Percentiles rank a stretch among this genome's conserved stretches.
Conservation (phyloP, 2,329 filamentous ascomycete species). For the Bertia moriformis region DNA sequence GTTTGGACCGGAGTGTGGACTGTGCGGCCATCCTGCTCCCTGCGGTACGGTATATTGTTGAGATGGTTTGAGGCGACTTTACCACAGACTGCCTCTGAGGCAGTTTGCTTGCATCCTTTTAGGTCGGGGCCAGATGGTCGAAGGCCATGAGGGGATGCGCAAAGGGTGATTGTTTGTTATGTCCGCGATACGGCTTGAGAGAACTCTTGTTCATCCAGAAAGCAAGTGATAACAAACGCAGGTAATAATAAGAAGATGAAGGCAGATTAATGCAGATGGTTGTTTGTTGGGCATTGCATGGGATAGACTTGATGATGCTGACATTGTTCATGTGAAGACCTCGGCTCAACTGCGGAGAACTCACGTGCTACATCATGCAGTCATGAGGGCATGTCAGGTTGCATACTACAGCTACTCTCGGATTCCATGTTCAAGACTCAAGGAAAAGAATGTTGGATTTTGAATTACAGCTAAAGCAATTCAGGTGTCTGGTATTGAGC, state of each 20-base stretch:
- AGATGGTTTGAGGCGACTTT: not conserved
- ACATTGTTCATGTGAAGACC: constrained; percentile 1
- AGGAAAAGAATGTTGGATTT: no score
- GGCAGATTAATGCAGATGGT: not conserved
- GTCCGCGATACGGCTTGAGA: no score
- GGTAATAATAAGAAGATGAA: not conserved
- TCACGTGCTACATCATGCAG: not conserved
- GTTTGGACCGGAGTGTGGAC: not conserved
- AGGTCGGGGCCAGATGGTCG: no score
- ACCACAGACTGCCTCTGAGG: not conserved
- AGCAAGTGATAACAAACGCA: not conserved
- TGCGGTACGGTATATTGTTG: not conserved
- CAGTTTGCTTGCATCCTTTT: not conserved
- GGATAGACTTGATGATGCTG: not conserved
- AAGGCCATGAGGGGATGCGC: not conserved
- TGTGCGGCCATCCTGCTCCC: not conserved
- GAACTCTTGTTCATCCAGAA: no score
- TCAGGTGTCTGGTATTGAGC: no score
- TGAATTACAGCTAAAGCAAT: no score
- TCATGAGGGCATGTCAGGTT: not conserved
- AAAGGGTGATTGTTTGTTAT: no score
- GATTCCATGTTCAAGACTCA: no score
- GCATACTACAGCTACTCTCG: no score
- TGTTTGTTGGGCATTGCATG: not conserved
- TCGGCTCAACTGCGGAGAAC: not conserved